Base-by-base conservation (phyloP, 176 grass and related monocot genomes). In the Rhipidocladum racemiflorum region DNA sequence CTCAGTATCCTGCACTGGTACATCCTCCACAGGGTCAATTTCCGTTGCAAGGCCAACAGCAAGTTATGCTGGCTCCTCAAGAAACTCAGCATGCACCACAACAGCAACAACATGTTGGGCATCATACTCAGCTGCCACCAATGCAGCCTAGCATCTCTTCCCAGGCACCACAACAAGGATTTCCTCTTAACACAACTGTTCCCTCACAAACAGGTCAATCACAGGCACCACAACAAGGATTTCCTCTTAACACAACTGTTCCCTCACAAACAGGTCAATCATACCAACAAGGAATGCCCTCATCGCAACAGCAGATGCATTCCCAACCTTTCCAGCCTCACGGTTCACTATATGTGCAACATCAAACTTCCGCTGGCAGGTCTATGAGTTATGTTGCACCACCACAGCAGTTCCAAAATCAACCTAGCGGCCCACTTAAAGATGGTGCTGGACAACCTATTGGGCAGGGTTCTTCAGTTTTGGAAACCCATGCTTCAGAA, bases 381-480 rank as follows among this genome's bases (percentile, higher is more conserved):
- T 63, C 76, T 90, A 57, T 50, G 49, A 83, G 49, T 72, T 61
- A 89, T 92, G 66, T 67, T 56, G 51, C 83, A 48, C 48, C 65
- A 63, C 74, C 67, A 15, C 90, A 88, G 63, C 76, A 87, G 88
- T 85, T 87, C 79, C 89, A 94, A 30, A 87, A 87, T 70, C 89
- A 56, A 74, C 68, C 81, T 64, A 38, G 69, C 34, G 82, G 77
- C 18, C 67, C 74, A 23, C 18, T 44, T 64, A 88, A 86, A 27
- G 56, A 45, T 65, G 83, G 72, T 78, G 54, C 49, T 65, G 66
- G 68, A 9, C 77, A 83, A 20, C 18, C 60, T 86, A 68, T 36
- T 4, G 70, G 80, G 13, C 83, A 86, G 35, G 79, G 79, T 64
- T 64, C 72, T 38, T 57, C 54, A 24, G 34, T 53, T 50, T 35